Conservation (phyloP, 2,329 filamentous ascomycete species). For the Calonectria naviculata region DNA sequence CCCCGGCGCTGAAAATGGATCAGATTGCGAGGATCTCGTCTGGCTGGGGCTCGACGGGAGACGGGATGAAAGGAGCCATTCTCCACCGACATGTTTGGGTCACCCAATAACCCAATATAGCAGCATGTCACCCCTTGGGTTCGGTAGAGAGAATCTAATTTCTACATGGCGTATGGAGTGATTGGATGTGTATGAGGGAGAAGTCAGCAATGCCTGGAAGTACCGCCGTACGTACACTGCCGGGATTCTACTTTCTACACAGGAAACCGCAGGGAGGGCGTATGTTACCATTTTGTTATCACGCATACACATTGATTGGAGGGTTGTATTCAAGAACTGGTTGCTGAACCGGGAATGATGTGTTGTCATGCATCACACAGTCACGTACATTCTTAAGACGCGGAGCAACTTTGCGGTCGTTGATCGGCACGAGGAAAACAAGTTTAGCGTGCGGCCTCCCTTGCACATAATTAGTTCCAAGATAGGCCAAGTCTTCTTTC, state of each 20-base stretch:
- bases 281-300: background rate
- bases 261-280: background rate
- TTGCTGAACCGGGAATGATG: background rate
- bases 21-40: background rate
- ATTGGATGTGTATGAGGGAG: background rate
- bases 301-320: background rate
- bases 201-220: background rate
- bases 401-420: background rate
- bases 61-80: constrained; percentile 17
- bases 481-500: background rate
- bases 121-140: background rate
- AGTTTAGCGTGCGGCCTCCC: background rate
- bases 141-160: background rate
- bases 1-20: constrained; percentile 12
- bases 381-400: background rate
- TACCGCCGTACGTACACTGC: background rate
- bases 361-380: background rate
- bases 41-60: background rate
- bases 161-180: background rate
- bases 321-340: background rate
- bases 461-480: background rate
- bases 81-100: constrained; percentile 3
- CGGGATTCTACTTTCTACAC: no score
- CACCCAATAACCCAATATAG: background rate
- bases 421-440: constrained; percentile 20